Conservation (phyloP, 768 basidiomycete species). For the Leccinum sublutescens region DNA sequence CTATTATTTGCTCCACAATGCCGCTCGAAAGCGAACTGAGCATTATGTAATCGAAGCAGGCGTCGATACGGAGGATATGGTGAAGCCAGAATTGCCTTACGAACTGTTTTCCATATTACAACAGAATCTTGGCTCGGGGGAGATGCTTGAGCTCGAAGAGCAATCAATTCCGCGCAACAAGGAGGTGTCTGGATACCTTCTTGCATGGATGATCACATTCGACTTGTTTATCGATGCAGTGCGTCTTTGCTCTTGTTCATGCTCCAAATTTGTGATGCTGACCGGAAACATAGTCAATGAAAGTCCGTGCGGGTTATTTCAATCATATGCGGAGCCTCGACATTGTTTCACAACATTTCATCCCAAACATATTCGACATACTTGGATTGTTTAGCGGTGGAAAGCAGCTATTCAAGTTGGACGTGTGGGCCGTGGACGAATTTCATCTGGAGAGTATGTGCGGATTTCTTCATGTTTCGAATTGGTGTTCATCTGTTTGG, state of each 20-base stretch:
- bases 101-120: conserved; percentile 68
- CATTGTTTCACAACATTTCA: conserved; percentile 60
- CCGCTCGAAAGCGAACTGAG: conserved; percentile 75
- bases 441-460: conserved; percentile 71
- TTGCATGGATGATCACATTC: conserved; percentile 88
- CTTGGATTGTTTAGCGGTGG: conserved; percentile 67
- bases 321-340: conserved; percentile 76
- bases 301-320: conserved; percentile 80
- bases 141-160: conserved; percentile 38
- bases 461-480: background rate
- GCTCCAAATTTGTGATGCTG: background rate
- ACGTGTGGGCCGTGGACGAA: conserved; percentile 82
- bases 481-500: background rate
- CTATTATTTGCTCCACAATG: conserved; percentile 66
- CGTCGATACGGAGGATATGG: conserved; percentile 61
- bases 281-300: conserved; percentile 62
- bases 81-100: conserved; percentile 56
- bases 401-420: conserved; percentile 72
- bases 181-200: conserved; percentile 64
- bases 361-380: conserved; percentile 68
- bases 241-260: conserved; percentile 29
- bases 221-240: conserved; percentile 85
- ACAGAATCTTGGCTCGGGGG: conserved; percentile 41
- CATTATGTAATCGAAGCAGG: conserved; percentile 84
- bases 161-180: conserved; percentile 34